phyloP scores from a whole-genome alignment of 768 basidiomycete genomes.

The Cubamyces sp. region DNA sequence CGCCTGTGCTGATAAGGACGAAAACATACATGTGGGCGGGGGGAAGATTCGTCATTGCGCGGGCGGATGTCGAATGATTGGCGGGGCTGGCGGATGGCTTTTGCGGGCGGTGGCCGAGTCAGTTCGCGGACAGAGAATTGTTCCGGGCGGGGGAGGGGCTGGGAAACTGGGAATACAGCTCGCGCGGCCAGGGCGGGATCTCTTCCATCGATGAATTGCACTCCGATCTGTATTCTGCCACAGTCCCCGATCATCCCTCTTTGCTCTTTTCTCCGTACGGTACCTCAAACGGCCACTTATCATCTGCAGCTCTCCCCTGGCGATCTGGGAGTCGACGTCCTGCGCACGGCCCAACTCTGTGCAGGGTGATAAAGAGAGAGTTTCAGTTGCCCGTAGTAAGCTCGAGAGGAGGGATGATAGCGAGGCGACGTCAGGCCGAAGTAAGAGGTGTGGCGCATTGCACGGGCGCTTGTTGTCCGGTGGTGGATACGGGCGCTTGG shows the following conservation, averaged over 20 bases:
- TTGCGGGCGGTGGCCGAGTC: neutral
- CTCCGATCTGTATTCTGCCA: too few relatives aligned
- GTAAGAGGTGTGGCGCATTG: neutral
- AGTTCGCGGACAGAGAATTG: conserved; percentile 11
- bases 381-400: too few relatives aligned
- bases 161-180: neutral
- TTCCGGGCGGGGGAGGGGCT: conserved; percentile 7
- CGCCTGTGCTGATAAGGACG: neutral
- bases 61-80: conserved; percentile 6
- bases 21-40: neutral
- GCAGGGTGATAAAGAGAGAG: too few relatives aligned
- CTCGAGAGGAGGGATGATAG: neutral
- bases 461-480: conserved; percentile 1
- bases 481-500: neutral
- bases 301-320: too few relatives aligned
- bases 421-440: neutral
- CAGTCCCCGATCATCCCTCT: neutral
- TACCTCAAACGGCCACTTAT: too few relatives aligned
- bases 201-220: conserved; percentile 7
- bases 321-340: too few relatives aligned
- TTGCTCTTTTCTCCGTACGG: neutral
- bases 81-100: neutral
- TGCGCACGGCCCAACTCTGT: neutral
- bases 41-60: conserved; percentile 1
- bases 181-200: conserved; percentile 9